These are phyloP conservation scores for Rhytidhysteron rufulum DNA, from an alignment of 2,329 filamentous ascomycete species.

Conservation along the genomic window DNA sequence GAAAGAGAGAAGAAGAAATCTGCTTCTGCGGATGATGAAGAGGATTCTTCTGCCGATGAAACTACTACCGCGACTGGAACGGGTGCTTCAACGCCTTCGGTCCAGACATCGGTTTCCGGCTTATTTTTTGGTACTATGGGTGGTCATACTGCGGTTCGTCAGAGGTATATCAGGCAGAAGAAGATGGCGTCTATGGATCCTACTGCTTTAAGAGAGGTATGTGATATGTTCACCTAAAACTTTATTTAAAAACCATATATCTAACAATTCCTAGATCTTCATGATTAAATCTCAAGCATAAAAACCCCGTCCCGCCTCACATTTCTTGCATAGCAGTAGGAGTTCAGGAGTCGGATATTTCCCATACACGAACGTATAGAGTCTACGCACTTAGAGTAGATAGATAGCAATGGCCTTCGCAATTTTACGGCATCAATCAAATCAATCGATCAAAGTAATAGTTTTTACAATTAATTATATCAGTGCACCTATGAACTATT, in stretches of 20 bases:
- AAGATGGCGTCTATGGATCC: slow-evolving; percentile 76
- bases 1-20: slow-evolving; percentile 39
- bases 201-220: slow-evolving; percentile 79
- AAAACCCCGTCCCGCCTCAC: no score
- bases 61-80: background rate
- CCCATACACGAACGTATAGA: no score
- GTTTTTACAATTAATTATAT: no score
- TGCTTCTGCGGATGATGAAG: slow-evolving; percentile 17
- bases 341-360: no score
- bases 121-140: slow-evolving; percentile 44
- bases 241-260: background rate
- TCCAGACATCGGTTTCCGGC: slow-evolving; percentile 46
- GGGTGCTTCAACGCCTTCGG: slow-evolving; percentile 24
- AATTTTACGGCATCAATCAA: no score
- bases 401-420: no score
- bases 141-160: slow-evolving; percentile 71
- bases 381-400: no score
- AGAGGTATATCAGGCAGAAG: slow-evolving; percentile 85
- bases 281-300: slow-evolving; percentile 57
- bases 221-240: no score
- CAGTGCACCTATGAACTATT: no score
- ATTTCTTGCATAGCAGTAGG: no score
- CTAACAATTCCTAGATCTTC: slow-evolving; percentile 53
- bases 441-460: no score
- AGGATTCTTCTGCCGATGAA: slow-evolving; percentile 9